Percentiles rank a stretch among this genome's conserved stretches.
phyloP scores from a whole-genome alignment of 805 yeast species.

The Candida michaelii region DNA sequence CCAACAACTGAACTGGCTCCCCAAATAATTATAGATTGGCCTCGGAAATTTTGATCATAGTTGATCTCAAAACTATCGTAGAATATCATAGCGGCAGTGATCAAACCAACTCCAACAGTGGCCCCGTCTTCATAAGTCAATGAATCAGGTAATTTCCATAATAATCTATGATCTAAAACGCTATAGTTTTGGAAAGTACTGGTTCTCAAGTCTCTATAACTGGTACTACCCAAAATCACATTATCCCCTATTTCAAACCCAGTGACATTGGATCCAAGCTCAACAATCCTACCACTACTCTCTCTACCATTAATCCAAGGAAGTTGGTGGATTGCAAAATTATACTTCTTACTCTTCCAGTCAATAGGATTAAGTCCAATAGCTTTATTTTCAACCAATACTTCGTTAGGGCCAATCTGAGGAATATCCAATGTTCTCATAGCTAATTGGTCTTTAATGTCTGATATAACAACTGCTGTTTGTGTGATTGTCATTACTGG shows the following conservation, averaged over 20 bases:
- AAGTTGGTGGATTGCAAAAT: conserved; percentile 34
- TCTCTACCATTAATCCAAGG: conserved; percentile 17
- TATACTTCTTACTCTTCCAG: conserved; percentile 15
- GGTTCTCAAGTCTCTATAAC: conserved; percentile 46
- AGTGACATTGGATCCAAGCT: conserved; percentile 20
- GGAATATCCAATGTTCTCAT: conserved; percentile 6
- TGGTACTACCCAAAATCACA: conserved; percentile 47
- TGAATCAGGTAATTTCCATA: conserved; percentile 42
- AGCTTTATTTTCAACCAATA: neutral
- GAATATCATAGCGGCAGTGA: conserved; percentile 38
- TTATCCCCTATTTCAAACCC: conserved; percentile 22
- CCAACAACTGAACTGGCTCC: conserved; percentile 52
- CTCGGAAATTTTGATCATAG: conserved; percentile 1
- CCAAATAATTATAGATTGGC: conserved; percentile 39
- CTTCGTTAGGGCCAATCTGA: neutral
- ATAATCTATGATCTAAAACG: conserved; percentile 43
- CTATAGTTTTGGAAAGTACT: conserved; percentile 49
- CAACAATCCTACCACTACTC: conserved; percentile 20
- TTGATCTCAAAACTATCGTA: conserved; percentile 21
- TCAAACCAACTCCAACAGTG: conserved; percentile 48
- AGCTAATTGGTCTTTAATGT: conserved; percentile 4
- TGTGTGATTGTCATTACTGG: conserved; percentile 6
- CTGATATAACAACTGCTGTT: conserved; percentile 8
- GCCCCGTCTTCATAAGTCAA: conserved; percentile 40
- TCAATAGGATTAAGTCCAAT: conserved; percentile 21